Conservation (phyloP, 345 rosid species). For the Corchorus olitorius region DNA sequence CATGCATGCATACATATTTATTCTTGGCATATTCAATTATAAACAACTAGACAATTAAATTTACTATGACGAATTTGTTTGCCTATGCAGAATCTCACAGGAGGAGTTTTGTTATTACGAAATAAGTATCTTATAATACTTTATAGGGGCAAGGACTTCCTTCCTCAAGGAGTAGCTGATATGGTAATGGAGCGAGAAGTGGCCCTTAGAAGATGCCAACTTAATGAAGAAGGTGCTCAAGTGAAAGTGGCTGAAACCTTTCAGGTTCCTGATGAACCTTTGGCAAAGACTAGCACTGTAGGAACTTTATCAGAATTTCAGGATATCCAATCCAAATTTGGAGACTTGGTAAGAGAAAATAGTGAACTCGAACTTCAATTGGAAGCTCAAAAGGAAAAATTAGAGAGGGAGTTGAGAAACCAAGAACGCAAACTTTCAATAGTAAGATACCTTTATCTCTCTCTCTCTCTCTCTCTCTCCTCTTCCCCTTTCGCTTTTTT, state of each 20-base stretch:
- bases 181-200: constrained; percentile 64
- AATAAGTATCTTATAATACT: constrained; percentile 74
- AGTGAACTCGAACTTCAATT: constrained; percentile 40
- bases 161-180: constrained; percentile 53
- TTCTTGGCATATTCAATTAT: not conserved
- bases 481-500: not conserved
- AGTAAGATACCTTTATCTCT: constrained; percentile 51
- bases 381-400: constrained; percentile 57
- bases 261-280: constrained; percentile 37
- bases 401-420: constrained; percentile 56
- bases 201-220: constrained; percentile 56
- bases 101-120: constrained; percentile 75
- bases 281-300: constrained; percentile 38
- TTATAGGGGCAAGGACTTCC: constrained; percentile 84
- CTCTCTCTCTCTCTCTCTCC: no score
- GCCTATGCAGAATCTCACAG: constrained; percentile 64
- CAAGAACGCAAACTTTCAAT: constrained; percentile 69
- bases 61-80: constrained; percentile 8
- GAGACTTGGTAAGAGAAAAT: constrained; percentile 35
- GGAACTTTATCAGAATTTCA: constrained; percentile 78
- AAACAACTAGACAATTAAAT: not conserved
- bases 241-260: constrained; percentile 46
- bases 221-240: constrained; percentile 64
- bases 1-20: not conserved
- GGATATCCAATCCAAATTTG: constrained; percentile 47